Evolutionary conservation across 2,329 filamentous ascomycete species (phyloP).

Genomic region (Calonectria ilicicola): DNA sequence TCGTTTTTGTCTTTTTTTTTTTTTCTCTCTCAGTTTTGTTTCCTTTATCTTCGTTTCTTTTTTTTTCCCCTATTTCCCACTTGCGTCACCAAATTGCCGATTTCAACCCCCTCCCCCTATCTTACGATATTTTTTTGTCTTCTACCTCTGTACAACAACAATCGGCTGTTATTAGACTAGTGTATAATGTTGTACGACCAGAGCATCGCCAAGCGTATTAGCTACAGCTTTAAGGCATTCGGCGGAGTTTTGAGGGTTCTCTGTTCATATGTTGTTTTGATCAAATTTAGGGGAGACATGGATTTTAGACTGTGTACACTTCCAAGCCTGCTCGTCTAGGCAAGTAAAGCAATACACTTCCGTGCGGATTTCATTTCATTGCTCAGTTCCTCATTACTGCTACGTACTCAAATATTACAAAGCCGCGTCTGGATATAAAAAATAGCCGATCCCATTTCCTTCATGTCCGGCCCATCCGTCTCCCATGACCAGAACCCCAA

Average conservation of each 20-base stretch:
- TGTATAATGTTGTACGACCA: slow-evolving; percentile 1
- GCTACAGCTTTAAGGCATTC: neutral
- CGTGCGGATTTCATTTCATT: slow-evolving; percentile 7
- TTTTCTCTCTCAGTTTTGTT: neutral
- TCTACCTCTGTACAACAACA: neutral
- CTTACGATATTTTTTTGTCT: neutral
- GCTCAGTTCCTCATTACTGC: slow-evolving; percentile 33
- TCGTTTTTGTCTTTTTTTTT: neutral
- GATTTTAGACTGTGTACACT: neutral
- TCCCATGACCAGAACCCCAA: slow-evolving; percentile 27
- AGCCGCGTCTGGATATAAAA: slow-evolving; percentile 17
- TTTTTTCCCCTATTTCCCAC: neutral
- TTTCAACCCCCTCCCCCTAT: neutral
- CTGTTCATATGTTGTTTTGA: neutral
- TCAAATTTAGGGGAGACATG: neutral
- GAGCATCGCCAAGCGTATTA: slow-evolving; percentile 8
- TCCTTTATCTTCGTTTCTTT: neutral
- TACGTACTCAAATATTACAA: slow-evolving; percentile 37
- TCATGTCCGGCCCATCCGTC: slow-evolving; percentile 16
- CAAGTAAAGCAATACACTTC: neutral
- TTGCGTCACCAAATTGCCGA: neutral
- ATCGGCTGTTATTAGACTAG: slow-evolving; percentile 6
- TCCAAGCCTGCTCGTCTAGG: neutral
- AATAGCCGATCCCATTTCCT: slow-evolving; percentile 22
- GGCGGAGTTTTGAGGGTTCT: neutral